These are phyloP conservation scores for Aspergillus brasiliensis DNA, from an alignment of 2,329 filamentous ascomycete genomes.

Conservation along the genomic window DNA sequence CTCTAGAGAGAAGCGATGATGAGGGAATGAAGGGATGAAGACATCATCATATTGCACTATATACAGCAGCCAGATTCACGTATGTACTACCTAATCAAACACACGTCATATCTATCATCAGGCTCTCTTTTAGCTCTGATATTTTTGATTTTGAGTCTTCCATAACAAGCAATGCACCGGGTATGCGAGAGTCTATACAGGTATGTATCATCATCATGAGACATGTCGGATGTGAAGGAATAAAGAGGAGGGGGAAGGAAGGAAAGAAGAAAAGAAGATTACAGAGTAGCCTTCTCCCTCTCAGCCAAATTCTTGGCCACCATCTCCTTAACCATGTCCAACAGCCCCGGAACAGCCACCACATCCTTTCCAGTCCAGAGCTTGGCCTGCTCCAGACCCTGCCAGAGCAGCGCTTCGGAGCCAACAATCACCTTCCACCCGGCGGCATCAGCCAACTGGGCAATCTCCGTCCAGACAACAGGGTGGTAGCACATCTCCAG, in stretches of 20 bases:
- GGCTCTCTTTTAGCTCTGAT: background rate
- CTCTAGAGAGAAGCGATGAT: background rate
- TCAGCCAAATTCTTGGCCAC: slow-evolving; percentile 53
- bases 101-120: background rate
- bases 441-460: slow-evolving; percentile 59
- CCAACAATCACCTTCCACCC: slow-evolving; percentile 76
- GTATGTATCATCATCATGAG: slow-evolving; percentile 16
- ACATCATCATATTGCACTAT: background rate
- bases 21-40: no score
- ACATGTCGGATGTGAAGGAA: slow-evolving; percentile 11
- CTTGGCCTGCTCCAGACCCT: slow-evolving; percentile 68
- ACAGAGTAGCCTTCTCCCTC: slow-evolving; percentile 32
- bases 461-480: slow-evolving; percentile 66
- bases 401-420: slow-evolving; percentile 76
- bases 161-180: slow-evolving; percentile 25
- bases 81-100: background rate
- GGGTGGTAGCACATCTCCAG: slow-evolving; percentile 87
- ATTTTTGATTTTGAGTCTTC: slow-evolving; percentile 7
- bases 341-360: slow-evolving; percentile 56
- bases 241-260: slow-evolving; percentile 5
- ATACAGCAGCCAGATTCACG: background rate
- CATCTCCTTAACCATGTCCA: slow-evolving; percentile 59
- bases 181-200: slow-evolving; percentile 24
- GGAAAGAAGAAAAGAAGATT: slow-evolving; percentile 14
- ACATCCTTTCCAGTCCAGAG: slow-evolving; percentile 66